Evolutionary conservation across 108 stramenopile species (phyloP).

Genomic region (Cyclotella kingstonii): DNA sequence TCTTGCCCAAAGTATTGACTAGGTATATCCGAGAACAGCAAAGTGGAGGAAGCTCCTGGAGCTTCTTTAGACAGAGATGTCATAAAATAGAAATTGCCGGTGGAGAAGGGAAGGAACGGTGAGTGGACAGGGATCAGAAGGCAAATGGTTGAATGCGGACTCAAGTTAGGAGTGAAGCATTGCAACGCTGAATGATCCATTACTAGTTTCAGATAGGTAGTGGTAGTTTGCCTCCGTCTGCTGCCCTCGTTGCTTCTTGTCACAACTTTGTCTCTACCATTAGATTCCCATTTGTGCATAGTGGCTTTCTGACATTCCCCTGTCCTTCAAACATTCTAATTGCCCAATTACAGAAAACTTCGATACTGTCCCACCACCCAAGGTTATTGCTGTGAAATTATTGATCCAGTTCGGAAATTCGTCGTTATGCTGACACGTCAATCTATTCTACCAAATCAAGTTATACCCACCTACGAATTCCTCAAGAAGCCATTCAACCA

Average conservation of each 20-base stretch:
- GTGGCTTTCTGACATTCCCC: not conserved
- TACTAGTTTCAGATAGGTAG: too few species aligned
- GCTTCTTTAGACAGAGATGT: constrained; percentile 29
- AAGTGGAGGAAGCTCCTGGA: constrained; percentile 14
- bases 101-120: constrained; percentile 16
- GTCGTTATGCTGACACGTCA: constrained; percentile 55
- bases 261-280: too few species aligned
- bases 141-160: constrained; percentile 1
- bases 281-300: constrained; percentile 1
- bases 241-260: too few species aligned
- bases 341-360: constrained; percentile 8
- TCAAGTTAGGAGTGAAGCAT: not conserved
- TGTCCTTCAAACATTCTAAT: not conserved
- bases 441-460: constrained; percentile 64
- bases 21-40: constrained; percentile 6
- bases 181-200: not conserved
- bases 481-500: constrained; percentile 53
- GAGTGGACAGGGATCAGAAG: constrained; percentile 18
- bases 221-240: too few species aligned
- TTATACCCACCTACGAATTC: constrained; percentile 41
- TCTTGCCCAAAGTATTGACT: constrained; percentile 27
- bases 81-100: constrained; percentile 29
- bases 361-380: constrained; percentile 28
- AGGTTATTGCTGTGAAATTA: constrained; percentile 76
- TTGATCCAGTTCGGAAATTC: constrained; percentile 40